phyloP scores from a whole-genome alignment of 2,329 filamentous ascomycete genomes.

The Calonectria hawksworthii region DNA sequence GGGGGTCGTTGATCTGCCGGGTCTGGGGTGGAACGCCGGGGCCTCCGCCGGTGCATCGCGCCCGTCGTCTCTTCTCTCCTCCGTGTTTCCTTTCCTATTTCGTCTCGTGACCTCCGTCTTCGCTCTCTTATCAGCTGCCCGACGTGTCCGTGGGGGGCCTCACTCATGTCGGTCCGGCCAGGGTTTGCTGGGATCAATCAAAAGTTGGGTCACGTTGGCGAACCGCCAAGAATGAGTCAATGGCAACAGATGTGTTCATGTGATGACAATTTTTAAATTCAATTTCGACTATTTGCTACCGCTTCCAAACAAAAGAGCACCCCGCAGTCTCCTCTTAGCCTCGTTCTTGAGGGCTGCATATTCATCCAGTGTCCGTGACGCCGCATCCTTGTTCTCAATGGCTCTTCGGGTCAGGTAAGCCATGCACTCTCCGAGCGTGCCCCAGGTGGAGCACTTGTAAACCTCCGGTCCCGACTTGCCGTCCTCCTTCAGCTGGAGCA shows the following conservation, averaged over 20 bases:
- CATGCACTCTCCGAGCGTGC: conserved; percentile 54
- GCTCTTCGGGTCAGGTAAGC: conserved; percentile 54
- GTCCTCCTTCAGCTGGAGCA: conserved; percentile 56
- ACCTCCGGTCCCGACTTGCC: conserved; percentile 47
- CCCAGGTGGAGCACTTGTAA: conserved; percentile 59
- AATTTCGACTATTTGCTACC: neutral
- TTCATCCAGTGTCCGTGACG: conserved; percentile 48
- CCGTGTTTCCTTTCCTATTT: neutral
- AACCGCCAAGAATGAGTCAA: neutral
- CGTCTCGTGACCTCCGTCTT: neutral
- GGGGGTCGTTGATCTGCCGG: neutral
- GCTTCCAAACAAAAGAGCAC: conserved; percentile 24
- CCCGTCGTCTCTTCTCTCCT: neutral
- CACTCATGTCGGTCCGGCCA: neutral
- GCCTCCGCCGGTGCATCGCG: neutral
- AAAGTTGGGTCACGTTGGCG: neutral
- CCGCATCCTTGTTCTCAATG: conserved; percentile 56
- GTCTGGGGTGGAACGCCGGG: neutral
- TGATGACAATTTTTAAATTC: neutral
- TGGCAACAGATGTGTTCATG: neutral
- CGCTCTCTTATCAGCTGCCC: neutral
- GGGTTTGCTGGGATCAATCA: too few species aligned
- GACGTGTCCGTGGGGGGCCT: neutral
- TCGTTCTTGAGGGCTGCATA: conserved; percentile 48
- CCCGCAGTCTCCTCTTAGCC: conserved; percentile 49